phyloP scores from a whole-genome alignment of 2,329 filamentous ascomycete genomes.

The Phoma sp. region DNA sequence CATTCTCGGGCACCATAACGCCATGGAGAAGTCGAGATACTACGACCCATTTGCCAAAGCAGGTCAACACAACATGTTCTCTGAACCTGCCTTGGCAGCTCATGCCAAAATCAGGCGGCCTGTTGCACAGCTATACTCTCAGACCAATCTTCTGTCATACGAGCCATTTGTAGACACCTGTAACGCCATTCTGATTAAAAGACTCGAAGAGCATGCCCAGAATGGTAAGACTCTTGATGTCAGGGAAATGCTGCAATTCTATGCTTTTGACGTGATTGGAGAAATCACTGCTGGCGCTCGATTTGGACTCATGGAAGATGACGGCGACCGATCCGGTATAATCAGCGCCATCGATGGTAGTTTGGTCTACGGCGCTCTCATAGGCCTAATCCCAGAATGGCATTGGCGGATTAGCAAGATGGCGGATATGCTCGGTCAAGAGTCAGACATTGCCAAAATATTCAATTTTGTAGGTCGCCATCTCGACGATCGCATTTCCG shows the following conservation, averaged over 20 bases:
- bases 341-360: constrained; percentile 7
- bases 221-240: constrained; percentile 46
- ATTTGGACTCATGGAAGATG: constrained; percentile 24
- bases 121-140: constrained; percentile 48
- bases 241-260: constrained; percentile 55
- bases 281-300: constrained; percentile 53
- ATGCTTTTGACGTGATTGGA: constrained; percentile 60
- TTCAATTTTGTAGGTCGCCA: neutral
- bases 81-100: constrained; percentile 39
- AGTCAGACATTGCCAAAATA: neutral
- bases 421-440: neutral
- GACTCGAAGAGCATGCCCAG: constrained; percentile 34
- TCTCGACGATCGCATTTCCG: constrained; percentile 10
- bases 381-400: constrained; percentile 14
- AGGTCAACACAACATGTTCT: constrained; percentile 44
- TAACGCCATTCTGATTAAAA: constrained; percentile 38
- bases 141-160: constrained; percentile 46
- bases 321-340: constrained; percentile 14
- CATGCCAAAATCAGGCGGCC: constrained; percentile 46
- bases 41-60: constrained; percentile 34
- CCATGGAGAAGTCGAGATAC: constrained; percentile 18
- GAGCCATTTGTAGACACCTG: constrained; percentile 50
- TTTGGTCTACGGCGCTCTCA: neutral
- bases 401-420: constrained; percentile 5
- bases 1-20: constrained; percentile 16